These are phyloP conservation scores for Neurospora sp. DNA, from an alignment of 495 filamentous ascomycete species.

Conservation along the genomic window DNA sequence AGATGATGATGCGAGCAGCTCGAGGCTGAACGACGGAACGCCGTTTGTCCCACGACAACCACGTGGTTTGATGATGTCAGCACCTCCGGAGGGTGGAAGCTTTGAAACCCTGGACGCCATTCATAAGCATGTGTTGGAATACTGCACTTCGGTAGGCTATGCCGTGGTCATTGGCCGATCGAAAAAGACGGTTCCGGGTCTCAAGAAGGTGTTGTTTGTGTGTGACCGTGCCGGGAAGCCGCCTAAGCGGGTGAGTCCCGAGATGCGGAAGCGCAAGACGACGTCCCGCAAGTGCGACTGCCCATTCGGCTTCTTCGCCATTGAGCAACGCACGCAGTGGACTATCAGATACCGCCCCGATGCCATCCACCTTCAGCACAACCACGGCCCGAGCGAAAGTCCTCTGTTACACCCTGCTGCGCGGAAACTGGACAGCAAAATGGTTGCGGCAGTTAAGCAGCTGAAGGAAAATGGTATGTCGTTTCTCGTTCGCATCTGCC, in stretches of 20 bases:
- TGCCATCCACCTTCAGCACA: constrained; percentile 38
- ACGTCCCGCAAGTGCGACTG: constrained; percentile 49
- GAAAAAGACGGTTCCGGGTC: constrained; percentile 46
- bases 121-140: constrained; percentile 40
- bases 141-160: constrained; percentile 48
- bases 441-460: constrained; percentile 46
- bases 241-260: constrained; percentile 41
- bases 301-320: constrained; percentile 48
- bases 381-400: constrained; percentile 47
- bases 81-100: constrained; percentile 44
- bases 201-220: constrained; percentile 50
- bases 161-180: constrained; percentile 48
- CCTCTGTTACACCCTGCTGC: constrained; percentile 45
- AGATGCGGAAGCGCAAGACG: constrained; percentile 45
- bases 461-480: constrained; percentile 44
- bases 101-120: constrained; percentile 45
- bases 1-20: constrained; percentile 23
- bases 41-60: constrained; percentile 35
- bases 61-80: constrained; percentile 41
- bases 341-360: constrained; percentile 45
- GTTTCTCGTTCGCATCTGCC: not conserved
- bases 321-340: constrained; percentile 48
- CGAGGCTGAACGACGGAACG: constrained; percentile 33
- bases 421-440: constrained; percentile 46
- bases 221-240: constrained; percentile 47